Evolutionary conservation across 2,329 filamentous ascomycete species (phyloP).

Genomic region (Geosmithia flava): DNA sequence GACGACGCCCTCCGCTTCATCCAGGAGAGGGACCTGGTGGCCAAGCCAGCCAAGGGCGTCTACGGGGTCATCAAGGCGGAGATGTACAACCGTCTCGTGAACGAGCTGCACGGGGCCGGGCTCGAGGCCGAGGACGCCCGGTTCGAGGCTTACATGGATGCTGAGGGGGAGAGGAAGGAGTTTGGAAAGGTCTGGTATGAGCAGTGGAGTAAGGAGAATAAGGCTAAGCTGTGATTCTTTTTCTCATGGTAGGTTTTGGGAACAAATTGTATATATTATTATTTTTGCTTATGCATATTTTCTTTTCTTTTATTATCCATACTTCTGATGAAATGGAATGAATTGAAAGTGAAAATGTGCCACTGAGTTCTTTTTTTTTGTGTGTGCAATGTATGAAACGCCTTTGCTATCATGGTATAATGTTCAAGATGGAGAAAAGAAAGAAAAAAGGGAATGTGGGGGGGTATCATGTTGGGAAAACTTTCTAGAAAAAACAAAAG

Average conservation of each 20-base stretch:
- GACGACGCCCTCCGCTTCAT: conserved; percentile 52
- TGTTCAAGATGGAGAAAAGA: background rate
- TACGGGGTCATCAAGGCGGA: conserved; percentile 64
- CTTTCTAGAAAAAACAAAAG: conserved; percentile 1
- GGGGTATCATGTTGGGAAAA: background rate
- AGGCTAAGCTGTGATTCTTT: conserved; percentile 20
- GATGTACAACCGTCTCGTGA: conserved; percentile 58
- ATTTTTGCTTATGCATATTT: background rate
- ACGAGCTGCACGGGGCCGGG: conserved; percentile 38
- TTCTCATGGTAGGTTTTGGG: background rate
- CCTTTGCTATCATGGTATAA: no score
- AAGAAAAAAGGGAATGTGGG: background rate
- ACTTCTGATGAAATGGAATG: background rate
- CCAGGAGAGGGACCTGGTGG: conserved; percentile 41
- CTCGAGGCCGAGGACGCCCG: conserved; percentile 36
- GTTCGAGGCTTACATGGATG: conserved; percentile 25
- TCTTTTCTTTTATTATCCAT: no score
- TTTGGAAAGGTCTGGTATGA: conserved; percentile 33
- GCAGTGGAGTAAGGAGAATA: conserved; percentile 31
- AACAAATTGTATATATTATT: background rate
- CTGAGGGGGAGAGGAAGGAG: conserved; percentile 27
- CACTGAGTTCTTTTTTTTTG: no score
- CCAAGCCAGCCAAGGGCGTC: conserved; percentile 51
- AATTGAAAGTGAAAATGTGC: background rate
- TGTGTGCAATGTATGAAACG: background rate